phyloP scores from a whole-genome alignment of 2,329 filamentous ascomycete genomes.

The Phaeosphaeriaceae sp. region DNA sequence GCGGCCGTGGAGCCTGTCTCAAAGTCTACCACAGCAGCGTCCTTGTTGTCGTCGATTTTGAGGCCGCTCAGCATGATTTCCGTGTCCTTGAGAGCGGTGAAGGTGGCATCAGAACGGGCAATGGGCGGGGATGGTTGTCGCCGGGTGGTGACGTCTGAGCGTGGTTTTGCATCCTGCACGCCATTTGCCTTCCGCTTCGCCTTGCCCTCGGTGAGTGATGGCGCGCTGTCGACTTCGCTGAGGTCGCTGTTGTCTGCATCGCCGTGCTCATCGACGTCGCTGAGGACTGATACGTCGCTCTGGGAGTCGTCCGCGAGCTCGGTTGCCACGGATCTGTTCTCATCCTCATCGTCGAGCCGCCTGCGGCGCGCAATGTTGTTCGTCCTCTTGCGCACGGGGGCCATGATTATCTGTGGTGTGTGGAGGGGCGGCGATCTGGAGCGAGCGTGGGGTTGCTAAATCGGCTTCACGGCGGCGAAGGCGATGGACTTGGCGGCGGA shows the following conservation, averaged over 20 bases:
- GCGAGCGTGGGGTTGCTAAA: constrained; percentile 29
- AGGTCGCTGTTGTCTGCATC: constrained; percentile 67
- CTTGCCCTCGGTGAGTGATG: constrained; percentile 46
- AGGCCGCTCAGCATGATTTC: constrained; percentile 69
- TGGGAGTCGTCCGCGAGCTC: constrained; percentile 68
- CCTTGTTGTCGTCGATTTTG: constrained; percentile 53
- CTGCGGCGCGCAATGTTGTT: constrained; percentile 48
- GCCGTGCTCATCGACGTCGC: constrained; percentile 65
- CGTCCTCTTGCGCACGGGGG: constrained; percentile 45
- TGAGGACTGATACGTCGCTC: constrained; percentile 67
- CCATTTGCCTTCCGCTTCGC: constrained; percentile 49
- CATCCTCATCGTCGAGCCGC: constrained; percentile 50
- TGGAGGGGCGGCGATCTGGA: constrained; percentile 15
- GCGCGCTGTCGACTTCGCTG: constrained; percentile 59
- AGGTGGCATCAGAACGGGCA: constrained; percentile 47
- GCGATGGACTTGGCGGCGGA: constrained; percentile 32
- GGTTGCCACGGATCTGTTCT: constrained; percentile 53
- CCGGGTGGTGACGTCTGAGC: constrained; percentile 33
- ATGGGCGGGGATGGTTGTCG: constrained; percentile 43
- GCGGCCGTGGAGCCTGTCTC: constrained; percentile 51
- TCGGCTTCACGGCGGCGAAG: constrained; percentile 27
- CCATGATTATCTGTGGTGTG: constrained; percentile 38
- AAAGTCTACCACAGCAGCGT: constrained; percentile 59
- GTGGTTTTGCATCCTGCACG: constrained; percentile 40
- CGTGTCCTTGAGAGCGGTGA: constrained; percentile 62